Percentiles rank a stretch among this genome's conserved stretches.
Evolutionary conservation across 768 basidiomycete genomes (phyloP).

Genomic region (Candolleomyces eurysporus): DNA sequence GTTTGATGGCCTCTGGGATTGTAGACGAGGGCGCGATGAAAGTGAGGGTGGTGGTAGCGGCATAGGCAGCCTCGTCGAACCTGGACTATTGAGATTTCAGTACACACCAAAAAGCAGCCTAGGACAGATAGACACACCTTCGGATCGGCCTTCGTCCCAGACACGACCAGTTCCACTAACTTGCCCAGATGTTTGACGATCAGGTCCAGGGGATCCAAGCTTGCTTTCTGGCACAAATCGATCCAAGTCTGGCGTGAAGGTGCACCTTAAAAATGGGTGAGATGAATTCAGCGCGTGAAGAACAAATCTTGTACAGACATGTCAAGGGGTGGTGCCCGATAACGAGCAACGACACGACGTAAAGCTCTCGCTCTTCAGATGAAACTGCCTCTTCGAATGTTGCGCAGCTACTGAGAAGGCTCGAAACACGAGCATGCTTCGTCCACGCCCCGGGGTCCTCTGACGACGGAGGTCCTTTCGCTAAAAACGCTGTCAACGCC

Average conservation of each 20-base stretch:
- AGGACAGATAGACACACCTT: conserved; percentile 35
- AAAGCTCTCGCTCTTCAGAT: conserved; percentile 35
- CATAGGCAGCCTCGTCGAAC: conserved; percentile 68
- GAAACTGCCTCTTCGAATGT: conserved; percentile 46
- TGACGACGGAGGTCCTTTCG: conserved; percentile 29
- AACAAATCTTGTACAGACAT: conserved; percentile 41
- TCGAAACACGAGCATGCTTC: conserved; percentile 51
- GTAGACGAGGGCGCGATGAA: conserved; percentile 75
- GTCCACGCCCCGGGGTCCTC: conserved; percentile 35
- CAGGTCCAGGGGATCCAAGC: conserved; percentile 63
- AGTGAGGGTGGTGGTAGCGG: conserved; percentile 69
- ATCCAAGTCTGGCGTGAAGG: conserved; percentile 73
- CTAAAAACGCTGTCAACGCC: conserved; percentile 48
- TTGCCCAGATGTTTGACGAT: conserved; percentile 48
- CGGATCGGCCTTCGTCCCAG: conserved; percentile 41
- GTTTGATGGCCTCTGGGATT: conserved; percentile 68
- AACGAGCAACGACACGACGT: conserved; percentile 57
- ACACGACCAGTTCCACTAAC: conserved; percentile 48
- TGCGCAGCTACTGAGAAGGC: conserved; percentile 51
- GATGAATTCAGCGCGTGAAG: not conserved
- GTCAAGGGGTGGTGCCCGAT: conserved; percentile 71
- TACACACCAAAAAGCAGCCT: not conserved
- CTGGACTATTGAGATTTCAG: conserved; percentile 30
- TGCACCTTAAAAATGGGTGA: conserved; percentile 31
- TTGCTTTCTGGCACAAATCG: conserved; percentile 70